Conservation (phyloP, 2,329 filamentous ascomycete species). For the Biscogniauxia marginata region DNA sequence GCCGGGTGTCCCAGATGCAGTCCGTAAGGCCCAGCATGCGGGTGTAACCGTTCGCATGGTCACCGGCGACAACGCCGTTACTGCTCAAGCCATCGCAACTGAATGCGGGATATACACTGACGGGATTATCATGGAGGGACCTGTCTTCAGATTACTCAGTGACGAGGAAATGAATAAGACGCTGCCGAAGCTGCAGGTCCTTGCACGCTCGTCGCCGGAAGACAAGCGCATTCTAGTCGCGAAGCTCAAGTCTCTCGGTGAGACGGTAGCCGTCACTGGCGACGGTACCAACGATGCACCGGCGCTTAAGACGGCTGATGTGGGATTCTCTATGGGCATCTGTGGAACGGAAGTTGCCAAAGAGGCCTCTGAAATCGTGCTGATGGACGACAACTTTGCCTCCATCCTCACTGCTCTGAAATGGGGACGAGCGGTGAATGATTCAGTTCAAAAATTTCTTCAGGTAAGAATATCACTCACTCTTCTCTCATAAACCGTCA, state of each 20-base stretch:
- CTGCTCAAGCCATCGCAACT: conserved; percentile 69
- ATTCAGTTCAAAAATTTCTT: conserved; percentile 66
- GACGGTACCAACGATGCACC: conserved; percentile 68
- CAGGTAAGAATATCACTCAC: conserved; percentile 40
- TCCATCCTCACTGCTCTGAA: conserved; percentile 66
- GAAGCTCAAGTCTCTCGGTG: conserved; percentile 59
- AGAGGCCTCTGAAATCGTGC: conserved; percentile 66
- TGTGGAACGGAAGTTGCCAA: conserved; percentile 67
- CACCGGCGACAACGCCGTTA: conserved; percentile 70
- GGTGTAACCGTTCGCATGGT: conserved; percentile 75
- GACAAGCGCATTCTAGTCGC: conserved; percentile 64
- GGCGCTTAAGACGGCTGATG: conserved; percentile 63
- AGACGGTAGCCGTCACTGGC: conserved; percentile 64
- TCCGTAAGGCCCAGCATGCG: conserved; percentile 64
- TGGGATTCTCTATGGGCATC: conserved; percentile 68
- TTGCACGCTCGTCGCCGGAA: conserved; percentile 65
- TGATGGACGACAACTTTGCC: conserved; percentile 65
- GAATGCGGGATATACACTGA: conserved; percentile 70
- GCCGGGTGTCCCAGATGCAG: conserved; percentile 65
- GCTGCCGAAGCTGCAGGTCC: conserved; percentile 59
- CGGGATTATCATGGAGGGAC: conserved; percentile 67
- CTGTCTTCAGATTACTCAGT: conserved; percentile 61
- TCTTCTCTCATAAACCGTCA: neutral
- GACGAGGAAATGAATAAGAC: conserved; percentile 57
- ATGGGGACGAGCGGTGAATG: conserved; percentile 69